A percentile compares a stretch with the other conserved stretches of the same genome.
These are phyloP conservation scores for Kockiozyma suomiensis DNA, from an alignment of 805 yeast species.

Conservation along the genomic window DNA sequence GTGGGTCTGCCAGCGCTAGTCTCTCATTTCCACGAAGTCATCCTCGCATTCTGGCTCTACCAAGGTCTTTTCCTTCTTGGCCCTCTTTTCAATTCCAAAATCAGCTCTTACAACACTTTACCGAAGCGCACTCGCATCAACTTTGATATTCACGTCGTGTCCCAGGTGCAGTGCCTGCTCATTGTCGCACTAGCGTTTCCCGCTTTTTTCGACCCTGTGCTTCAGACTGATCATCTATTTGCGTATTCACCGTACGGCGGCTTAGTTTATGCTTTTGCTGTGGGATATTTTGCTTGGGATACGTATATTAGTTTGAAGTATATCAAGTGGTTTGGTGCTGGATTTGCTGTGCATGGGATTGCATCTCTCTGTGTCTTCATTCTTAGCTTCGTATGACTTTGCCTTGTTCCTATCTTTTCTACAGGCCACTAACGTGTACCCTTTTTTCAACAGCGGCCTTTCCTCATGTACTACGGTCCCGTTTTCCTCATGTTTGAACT, in stretches of 20 bases:
- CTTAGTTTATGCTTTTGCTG: conserved; percentile 67
- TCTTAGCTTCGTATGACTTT: conserved; percentile 48
- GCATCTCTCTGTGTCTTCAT: conserved; percentile 78
- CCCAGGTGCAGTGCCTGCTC: conserved; percentile 78
- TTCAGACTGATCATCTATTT: conserved; percentile 55
- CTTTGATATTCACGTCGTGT: conserved; percentile 88
- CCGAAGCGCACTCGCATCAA: conserved; percentile 58
- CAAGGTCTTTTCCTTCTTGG: conserved; percentile 54
- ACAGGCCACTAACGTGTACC: background rate
- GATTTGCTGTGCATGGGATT: conserved; percentile 79
- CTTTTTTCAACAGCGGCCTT: conserved; percentile 59
- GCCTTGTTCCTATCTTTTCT: background rate
- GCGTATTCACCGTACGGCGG: conserved; percentile 78
- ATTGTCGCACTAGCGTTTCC: conserved; percentile 66
- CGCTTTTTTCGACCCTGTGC: conserved; percentile 57
- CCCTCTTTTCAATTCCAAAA: conserved; percentile 51
- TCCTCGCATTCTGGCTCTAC: conserved; percentile 63
- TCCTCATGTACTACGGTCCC: conserved; percentile 78
- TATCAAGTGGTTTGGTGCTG: conserved; percentile 71
- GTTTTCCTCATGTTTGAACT: conserved; percentile 82
- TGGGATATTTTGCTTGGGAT: conserved; percentile 93
- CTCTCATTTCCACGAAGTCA: conserved; percentile 65
- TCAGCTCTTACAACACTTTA: conserved; percentile 52
- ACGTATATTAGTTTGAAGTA: conserved; percentile 64
- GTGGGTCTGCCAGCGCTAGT: conserved; percentile 40